Evolutionary conservation across 441 rosid species (phyloP), one percentile per base, ranked within the genome.

Genomic region (Theobroma grandiflorum): DNA sequence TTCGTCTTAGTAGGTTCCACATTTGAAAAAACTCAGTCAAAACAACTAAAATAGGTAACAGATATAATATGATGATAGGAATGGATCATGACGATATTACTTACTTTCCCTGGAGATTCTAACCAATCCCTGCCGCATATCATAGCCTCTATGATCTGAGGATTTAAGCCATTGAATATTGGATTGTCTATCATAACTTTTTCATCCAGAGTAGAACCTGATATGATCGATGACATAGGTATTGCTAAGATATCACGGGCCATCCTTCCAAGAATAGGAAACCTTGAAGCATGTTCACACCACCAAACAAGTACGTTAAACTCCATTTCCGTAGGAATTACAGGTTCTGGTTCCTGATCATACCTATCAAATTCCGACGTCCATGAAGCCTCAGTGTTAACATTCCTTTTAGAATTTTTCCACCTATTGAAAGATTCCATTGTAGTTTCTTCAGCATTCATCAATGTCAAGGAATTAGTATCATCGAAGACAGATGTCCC

Each of bases 221-320:
- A 15, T 37, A 64, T 6, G 45, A 64, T 6, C 35, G 43, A 14
- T 35, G 68, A 35, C 45, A 64, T 35, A 7, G 68, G 68, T 6
- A 64, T 64, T 35, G 68, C 68, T 37, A 64, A 64, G 20, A 37
- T 35, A 15, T 64, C 68, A 16, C 43, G 22, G 35, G n/a, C 68
- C 68, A 64, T 64, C 22, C 45, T 64, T 5, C 22, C 45, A 64
- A 64, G 68, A 64, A 64, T 16, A 35, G 45, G 68, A 64, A 64
- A 64, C 2, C 9, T 15, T 33, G 43, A 63, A 33, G 67, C 67
- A 14, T 64, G 20, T 6, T 15, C 11, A 35, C 20, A 0, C 49
- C 49, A 45, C 49, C 49, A 45, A 45, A 0, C 10, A 7, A 45
- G 49, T 45, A 45, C 49, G 7, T 45, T 11, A 7, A 45, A 45